phyloP scores from a whole-genome alignment of 495 filamentous ascomycete genomes.

The Stereocaulon alpinum region DNA sequence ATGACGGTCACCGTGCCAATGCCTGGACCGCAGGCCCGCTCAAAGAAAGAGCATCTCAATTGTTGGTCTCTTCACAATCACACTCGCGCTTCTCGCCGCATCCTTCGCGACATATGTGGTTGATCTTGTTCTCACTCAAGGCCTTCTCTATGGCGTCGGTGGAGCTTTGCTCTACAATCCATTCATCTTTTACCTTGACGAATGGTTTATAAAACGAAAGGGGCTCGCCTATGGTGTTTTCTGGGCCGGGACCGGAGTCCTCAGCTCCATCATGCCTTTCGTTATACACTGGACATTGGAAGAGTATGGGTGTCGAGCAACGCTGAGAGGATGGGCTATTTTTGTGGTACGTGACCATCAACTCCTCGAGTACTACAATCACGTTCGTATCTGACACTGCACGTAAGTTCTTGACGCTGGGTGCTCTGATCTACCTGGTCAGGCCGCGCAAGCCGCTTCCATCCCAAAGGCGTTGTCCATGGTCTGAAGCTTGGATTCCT shows the following conservation, averaged over 20 bases:
- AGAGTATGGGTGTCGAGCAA: not conserved
- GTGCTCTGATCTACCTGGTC: constrained; percentile 40
- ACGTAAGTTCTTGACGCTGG: constrained; percentile 1
- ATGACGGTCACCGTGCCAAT: not conserved
- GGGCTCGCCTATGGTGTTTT: constrained; percentile 39
- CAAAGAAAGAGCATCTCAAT: constrained; percentile 30
- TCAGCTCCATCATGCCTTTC: constrained; percentile 26
- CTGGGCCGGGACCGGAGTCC: constrained; percentile 34
- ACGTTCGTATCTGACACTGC: not conserved
- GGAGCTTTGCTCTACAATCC: constrained; percentile 37
- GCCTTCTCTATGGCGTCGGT: constrained; percentile 40
- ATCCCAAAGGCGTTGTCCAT: constrained; percentile 9
- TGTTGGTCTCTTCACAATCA: constrained; percentile 35
- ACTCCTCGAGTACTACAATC: not conserved
- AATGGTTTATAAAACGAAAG: constrained; percentile 44
- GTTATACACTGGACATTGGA: not conserved
- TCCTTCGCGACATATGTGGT: constrained; percentile 36
- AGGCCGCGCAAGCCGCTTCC: constrained; percentile 44
- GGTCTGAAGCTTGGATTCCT: constrained; percentile 37
- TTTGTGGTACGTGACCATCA: not conserved
- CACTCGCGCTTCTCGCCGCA: constrained; percentile 31
- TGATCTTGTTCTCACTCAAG: constrained; percentile 42
- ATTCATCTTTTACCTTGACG: constrained; percentile 39
- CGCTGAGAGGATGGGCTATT: not conserved
- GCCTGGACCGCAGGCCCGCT: constrained; percentile 31